Base-by-base conservation (phyloP, 306 rosid species). In the Ochetophila trinervis region DNA sequence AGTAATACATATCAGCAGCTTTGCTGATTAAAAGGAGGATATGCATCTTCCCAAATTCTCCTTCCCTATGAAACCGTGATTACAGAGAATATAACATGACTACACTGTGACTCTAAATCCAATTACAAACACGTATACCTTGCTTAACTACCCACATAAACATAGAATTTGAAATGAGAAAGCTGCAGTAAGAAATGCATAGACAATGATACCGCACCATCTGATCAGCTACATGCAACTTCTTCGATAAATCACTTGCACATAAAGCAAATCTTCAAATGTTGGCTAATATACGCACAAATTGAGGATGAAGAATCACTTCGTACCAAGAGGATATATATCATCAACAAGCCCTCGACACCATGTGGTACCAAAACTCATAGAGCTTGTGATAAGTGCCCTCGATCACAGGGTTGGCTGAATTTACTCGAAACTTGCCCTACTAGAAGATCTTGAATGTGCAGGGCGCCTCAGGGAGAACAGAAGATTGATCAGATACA, bases 401-500 rank as follows among this genome's bases (percentile, higher is more conserved):
- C 8, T 17, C n/a, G 27, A 64, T 17, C 47, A 34, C 59, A 32
- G 21, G 0, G 23, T 34, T n/a, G 14, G 19, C 44, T 37, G 20
- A 5, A 11, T n/a, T 48, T 34, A 32, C 21, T 21, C 53, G 22
- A 37, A 61, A 44, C 37, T 30, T 34, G 13, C 36, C 22, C 18
- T 42, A 21, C 16, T 22, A 49, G 30, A 21, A 32, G 23, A 35
- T 7, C 24, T 17, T 23, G 13, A 63, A 19, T 20, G 35, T 20
- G 24, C 11, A 27, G 44, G 37, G 65, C 45, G 60, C 67, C 75
- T 71, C 44, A 27, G 45, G 61, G 40, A 65, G 65, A 54, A 68
- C 42, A 62, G 65, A 70, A 57, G 61, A 65, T 62, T 23, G 57
- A 72, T 72, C 54, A 19, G 64, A 75, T 62, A 75, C 73, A 62